These are phyloP conservation scores for Priceomyces fermenticarens DNA, from an alignment of 805 yeast genomes.

Conservation along the genomic window DNA sequence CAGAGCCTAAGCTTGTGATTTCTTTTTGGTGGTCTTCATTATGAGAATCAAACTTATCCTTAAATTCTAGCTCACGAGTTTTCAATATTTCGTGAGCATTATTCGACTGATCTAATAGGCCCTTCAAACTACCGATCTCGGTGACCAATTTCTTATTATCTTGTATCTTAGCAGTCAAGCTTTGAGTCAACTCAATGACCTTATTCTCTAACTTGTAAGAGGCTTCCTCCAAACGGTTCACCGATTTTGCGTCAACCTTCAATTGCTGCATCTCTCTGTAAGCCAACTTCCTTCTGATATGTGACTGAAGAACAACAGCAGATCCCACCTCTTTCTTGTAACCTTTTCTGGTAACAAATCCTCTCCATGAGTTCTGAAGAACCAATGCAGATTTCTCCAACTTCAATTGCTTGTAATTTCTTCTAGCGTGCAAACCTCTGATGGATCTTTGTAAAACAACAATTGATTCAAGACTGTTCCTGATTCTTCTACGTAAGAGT, in stretches of 20 bases:
- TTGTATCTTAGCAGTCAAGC: constrained; percentile 71
- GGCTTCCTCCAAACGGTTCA: constrained; percentile 83
- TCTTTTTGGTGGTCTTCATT: constrained; percentile 48
- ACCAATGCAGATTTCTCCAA: constrained; percentile 61
- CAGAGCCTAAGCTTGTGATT: constrained; percentile 50
- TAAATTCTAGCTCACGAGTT: constrained; percentile 52
- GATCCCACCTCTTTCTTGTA: constrained; percentile 49
- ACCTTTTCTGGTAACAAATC: constrained; percentile 56
- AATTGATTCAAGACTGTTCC: constrained; percentile 34
- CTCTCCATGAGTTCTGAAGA: constrained; percentile 74
- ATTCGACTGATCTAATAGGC: constrained; percentile 50
- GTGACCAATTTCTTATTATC: constrained; percentile 72
- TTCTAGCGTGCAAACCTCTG: constrained; percentile 55
- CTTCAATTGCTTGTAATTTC: constrained; percentile 45
- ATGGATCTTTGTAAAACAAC: constrained; percentile 44
- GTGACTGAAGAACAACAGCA: constrained; percentile 71
- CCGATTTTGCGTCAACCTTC: constrained; percentile 88
- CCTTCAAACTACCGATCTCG: constrained; percentile 51
- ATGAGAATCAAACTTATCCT: constrained; percentile 43
- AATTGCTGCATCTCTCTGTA: constrained; percentile 56
- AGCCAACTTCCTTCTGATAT: constrained; percentile 76
- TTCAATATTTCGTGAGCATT: constrained; percentile 52
- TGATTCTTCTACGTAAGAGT: constrained; percentile 41
- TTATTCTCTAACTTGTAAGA: constrained; percentile 93
- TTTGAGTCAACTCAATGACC: constrained; percentile 92